Conservation (phyloP, 2,329 filamentous ascomycete genomes). For the Phialemoniopsis sp. region DNA sequence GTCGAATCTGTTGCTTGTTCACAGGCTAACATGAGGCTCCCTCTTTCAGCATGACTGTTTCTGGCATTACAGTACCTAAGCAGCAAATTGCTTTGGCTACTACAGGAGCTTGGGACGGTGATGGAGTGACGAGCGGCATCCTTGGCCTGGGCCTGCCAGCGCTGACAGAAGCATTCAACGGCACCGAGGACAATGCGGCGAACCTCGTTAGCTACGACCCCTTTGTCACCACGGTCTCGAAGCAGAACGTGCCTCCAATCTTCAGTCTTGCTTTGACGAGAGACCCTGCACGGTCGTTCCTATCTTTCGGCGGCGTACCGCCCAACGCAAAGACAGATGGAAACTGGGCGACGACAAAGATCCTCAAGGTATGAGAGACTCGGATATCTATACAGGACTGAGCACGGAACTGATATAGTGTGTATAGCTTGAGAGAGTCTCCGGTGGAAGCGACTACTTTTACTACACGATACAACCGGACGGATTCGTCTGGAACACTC, state of each 20-base stretch:
- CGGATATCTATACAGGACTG: too few relatives aligned
- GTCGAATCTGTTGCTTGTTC: neutral
- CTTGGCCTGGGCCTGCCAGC: conserved; percentile 23
- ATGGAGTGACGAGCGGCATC: conserved; percentile 23
- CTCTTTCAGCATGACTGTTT: conserved; percentile 17
- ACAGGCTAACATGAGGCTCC: neutral
- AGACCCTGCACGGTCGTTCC: conserved; percentile 20
- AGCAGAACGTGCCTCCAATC: conserved; percentile 14
- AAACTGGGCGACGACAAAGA: conserved; percentile 17
- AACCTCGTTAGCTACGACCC: conserved; percentile 19
- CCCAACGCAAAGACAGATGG: conserved; percentile 17
- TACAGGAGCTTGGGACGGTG: conserved; percentile 20
- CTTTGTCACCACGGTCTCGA: conserved; percentile 18
- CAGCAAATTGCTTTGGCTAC: conserved; percentile 25
- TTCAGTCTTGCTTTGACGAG: conserved; percentile 25
- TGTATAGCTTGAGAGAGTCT: conserved; percentile 4
- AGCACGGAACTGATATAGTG: neutral
- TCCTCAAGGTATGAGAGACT: conserved; percentile 16
- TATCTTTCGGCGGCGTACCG: conserved; percentile 25
- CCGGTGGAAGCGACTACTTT: conserved; percentile 18
- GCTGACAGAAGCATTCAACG: conserved; percentile 19
- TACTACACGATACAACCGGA: conserved; percentile 21
- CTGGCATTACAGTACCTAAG: conserved; percentile 18
- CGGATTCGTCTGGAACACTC: conserved; percentile 14
- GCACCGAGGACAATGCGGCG: conserved; percentile 14